phyloP scores from a whole-genome alignment of 129 eudicot genomes.

The Flaveria ramosissima region DNA sequence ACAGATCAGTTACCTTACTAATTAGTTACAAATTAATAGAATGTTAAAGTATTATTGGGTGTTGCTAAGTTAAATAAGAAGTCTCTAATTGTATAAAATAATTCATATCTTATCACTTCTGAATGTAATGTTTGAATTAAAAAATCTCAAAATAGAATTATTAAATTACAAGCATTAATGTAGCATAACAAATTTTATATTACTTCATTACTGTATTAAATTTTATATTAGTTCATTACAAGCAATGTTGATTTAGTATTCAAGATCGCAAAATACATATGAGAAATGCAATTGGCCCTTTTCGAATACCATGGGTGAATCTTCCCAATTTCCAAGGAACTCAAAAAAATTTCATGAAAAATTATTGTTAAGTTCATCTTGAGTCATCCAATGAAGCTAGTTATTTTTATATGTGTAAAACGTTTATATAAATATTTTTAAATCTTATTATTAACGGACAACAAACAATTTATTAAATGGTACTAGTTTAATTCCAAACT shows the following conservation, averaged over 20 bases:
- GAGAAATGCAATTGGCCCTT: conserved; percentile 12
- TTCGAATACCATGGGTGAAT: conserved; percentile 16
- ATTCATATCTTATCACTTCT: neutral
- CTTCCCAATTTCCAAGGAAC: conserved; percentile 12
- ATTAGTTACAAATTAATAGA: no score
- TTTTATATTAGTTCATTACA: neutral
- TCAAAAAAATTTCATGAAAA: neutral
- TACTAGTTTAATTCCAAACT: no score
- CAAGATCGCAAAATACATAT: neutral
- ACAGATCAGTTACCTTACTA: no score
- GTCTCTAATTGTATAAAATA: neutral
- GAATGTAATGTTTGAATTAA: neutral
- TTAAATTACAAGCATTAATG: neutral
- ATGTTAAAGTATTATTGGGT: no score
- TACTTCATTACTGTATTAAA: neutral
- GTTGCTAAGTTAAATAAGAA: no score
- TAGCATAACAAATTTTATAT: neutral
- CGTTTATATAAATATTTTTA: no score
- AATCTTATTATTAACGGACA: no score
- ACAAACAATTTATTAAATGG: no score
- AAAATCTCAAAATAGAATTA: neutral
- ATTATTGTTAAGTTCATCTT: no score
- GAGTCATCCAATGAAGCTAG: neutral
- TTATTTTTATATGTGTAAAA: no score
- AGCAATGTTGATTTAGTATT: neutral